A percentile compares a stretch with the other conserved stretches of the same genome.
Evolutionary conservation across 805 yeast species (phyloP).

Genomic region (Lachancea waltii): DNA sequence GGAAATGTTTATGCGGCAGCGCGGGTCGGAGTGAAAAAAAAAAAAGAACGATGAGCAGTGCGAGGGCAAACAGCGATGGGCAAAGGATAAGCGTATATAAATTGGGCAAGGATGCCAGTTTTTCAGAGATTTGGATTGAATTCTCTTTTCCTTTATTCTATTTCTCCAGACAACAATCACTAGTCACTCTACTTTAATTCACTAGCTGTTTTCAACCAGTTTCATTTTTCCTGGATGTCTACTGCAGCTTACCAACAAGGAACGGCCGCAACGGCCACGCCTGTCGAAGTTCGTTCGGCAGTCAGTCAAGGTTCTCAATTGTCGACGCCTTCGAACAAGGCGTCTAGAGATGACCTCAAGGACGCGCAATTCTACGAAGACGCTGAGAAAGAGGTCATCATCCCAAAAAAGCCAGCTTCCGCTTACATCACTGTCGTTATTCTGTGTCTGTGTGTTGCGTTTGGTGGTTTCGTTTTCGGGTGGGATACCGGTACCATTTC

Average conservation of each 20-base stretch:
- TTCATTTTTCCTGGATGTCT: background rate
- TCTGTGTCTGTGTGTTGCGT: constrained; percentile 42
- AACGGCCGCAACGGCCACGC: constrained; percentile 11
- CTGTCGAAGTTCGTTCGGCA: constrained; percentile 11
- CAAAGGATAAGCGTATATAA: constrained; percentile 4
- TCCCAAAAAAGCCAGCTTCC: constrained; percentile 33
- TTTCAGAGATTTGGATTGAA: background rate
- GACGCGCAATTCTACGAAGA: constrained; percentile 9
- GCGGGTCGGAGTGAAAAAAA: background rate
- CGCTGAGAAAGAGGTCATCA: constrained; percentile 10
- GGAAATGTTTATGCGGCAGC: background rate
- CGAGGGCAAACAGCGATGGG: background rate
- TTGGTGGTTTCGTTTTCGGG: constrained; percentile 70
- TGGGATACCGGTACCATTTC: constrained; percentile 80
- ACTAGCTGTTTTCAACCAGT: too few relatives aligned
- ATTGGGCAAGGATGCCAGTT: background rate
- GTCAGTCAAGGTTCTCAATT: constrained; percentile 15
- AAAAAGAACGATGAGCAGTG: background rate
- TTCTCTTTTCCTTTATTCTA: background rate
- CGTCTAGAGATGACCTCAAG: constrained; percentile 25
- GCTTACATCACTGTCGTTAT: constrained; percentile 32
- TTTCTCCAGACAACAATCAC: background rate
- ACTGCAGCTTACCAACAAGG: constrained; percentile 8
- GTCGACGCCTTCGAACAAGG: constrained; percentile 30
- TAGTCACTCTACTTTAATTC: background rate